These are phyloP conservation scores for Melanomma pulvis-pyrius DNA, from an alignment of 495 filamentous ascomycete species.

Conservation along the genomic window DNA sequence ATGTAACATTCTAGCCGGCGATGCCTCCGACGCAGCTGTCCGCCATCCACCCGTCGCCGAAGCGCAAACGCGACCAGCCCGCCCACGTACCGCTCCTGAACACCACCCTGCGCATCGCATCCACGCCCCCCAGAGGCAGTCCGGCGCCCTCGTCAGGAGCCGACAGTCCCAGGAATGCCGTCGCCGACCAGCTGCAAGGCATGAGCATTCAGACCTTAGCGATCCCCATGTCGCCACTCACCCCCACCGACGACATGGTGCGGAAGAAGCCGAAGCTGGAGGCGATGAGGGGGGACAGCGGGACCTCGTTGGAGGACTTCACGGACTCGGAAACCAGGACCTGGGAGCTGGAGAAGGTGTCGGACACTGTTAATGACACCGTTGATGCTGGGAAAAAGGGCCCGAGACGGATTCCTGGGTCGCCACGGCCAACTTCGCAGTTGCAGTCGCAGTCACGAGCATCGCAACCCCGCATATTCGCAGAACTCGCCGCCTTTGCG, in stretches of 20 bases:
- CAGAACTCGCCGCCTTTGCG: conserved; percentile 8
- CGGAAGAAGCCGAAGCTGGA: conserved; percentile 36
- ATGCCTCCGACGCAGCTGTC: conserved; percentile 31
- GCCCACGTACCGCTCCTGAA: conserved; percentile 25
- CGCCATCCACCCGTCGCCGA: conserved; percentile 32
- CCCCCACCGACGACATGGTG: conserved; percentile 21
- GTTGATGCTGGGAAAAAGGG: background rate
- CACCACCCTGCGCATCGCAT: conserved; percentile 21
- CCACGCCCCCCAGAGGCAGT: conserved; percentile 21
- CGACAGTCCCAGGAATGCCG: conserved; percentile 31
- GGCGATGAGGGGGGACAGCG: conserved; percentile 12
- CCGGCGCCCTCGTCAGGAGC: conserved; percentile 8
- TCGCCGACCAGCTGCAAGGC: conserved; percentile 36
- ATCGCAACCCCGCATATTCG: conserved; percentile 22
- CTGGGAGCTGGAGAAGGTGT: conserved; percentile 1
- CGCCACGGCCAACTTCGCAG: background rate
- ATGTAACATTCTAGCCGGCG: conserved; percentile 1
- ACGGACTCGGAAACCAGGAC: background rate
- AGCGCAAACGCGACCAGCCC: conserved; percentile 37
- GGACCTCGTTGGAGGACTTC: conserved; percentile 3
- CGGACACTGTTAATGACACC: background rate
- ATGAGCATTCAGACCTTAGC: conserved; percentile 18
- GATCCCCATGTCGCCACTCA: conserved; percentile 28
- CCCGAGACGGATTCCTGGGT: background rate
- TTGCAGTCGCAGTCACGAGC: conserved; percentile 5